Evolutionary conservation across 2,329 filamentous ascomycete species (phyloP), one percentile per base, ranked within the genome.

Genomic region (Arthroderma sp.): DNA sequence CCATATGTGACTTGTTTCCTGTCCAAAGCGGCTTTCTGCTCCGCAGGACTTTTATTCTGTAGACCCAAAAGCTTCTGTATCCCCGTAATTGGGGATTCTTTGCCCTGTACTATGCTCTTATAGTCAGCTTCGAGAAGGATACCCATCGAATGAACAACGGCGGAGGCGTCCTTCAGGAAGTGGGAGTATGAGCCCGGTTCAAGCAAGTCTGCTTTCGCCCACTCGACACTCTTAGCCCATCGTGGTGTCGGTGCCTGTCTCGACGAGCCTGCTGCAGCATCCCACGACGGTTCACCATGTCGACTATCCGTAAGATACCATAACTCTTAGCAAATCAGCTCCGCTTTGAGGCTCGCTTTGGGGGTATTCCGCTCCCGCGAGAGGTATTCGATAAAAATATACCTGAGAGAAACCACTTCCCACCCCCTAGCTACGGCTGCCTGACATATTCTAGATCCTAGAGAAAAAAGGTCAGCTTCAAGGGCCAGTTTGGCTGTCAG

Each of bases 81-180:
- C 1, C 86, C 89, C 5, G 78, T 66, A 43, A 94, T 65, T n/a
- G 86, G 79, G 0, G 84, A 86, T 57, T 94, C 88, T 48, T 77
- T 79, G 42, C 91, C 91, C 15, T 79, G 81, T 28, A 98, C 61
- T 10, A 94, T 81, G 53, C 83, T 84, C 67, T 98, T 98, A 77
- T 98, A 98, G 70, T 98, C 91, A 41, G 88, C 87, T 69, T 98
- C 91, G 6, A 98, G 77, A 11, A 98, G 74, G 55, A 98, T 95
- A 6, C 91, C 91, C 82, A 96, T 88, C 57, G 76, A 86, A 71
- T 98, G 91, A 39, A 98, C 82, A 28, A 96, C 88, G 46, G 80
- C 88, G 61, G 86, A 78, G 49, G 87, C 85, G 46, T 76, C 78
- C 53, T 78, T 75, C 49, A 98, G 77, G 40, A 89, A 76, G 0